Conservation (phyloP, 1,284 basidiomycete species). For the Ustilago shanxiensis region DNA sequence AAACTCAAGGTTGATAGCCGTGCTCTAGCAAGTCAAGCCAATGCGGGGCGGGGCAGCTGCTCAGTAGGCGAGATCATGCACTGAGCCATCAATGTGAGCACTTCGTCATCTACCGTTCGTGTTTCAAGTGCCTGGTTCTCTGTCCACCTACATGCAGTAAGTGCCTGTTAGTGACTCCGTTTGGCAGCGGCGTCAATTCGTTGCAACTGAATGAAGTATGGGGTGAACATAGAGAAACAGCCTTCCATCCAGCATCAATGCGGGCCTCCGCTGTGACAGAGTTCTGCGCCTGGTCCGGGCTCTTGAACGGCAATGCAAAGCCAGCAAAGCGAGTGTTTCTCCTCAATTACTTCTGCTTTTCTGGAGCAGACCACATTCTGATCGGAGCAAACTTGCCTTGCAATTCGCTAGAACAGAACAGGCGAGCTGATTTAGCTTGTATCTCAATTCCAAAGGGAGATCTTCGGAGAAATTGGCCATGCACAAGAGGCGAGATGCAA, state of each 20-base stretch:
- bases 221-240: slow-evolving; percentile 9
- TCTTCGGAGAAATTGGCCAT: slow-evolving; percentile 17
- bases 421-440: too few relatives aligned
- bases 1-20: slow-evolving; percentile 3
- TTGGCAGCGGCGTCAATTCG: neutral
- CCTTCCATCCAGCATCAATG: neutral
- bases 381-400: slow-evolving; percentile 1
- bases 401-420: neutral
- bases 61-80: neutral
- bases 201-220: neutral
- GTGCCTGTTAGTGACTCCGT: too few relatives aligned
- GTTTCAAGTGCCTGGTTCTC: neutral
- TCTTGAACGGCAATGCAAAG: slow-evolving; percentile 10
- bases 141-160: neutral
- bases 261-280: neutral
- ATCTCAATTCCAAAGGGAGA: too few relatives aligned
- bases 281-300: neutral
- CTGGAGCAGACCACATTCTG: neutral
- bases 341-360: neutral
- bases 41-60: neutral
- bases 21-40: neutral
- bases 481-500: neutral
- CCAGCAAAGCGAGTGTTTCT: slow-evolving; percentile 1
- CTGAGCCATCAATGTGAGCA: neutral
- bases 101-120: slow-evolving; percentile 4